Evolutionary conservation across 2,329 filamentous ascomycete genomes (phyloP), one percentile per base, ranked within the genome.

Genomic region (Ascochyta koolunga): DNA sequence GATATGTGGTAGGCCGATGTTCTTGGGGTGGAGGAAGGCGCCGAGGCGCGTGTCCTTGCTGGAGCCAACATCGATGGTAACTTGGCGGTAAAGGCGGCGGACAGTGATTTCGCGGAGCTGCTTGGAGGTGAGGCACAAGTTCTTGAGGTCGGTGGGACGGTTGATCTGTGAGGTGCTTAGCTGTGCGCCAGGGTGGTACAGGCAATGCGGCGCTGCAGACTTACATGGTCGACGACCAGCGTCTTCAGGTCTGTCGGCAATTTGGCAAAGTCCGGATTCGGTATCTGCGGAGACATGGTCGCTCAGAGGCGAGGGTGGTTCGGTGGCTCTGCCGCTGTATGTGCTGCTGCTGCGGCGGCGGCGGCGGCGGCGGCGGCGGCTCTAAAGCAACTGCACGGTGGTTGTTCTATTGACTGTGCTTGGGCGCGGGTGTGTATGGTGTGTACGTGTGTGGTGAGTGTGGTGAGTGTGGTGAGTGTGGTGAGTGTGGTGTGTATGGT

Each of bases 141-240:
- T 78, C 56, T 77, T 77, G 62, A 81, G 76, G 56, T 81, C 78
- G 53, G 76, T 77, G 4, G 79, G 79, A 15, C 78, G 77, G 41
- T 64, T 73, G 48, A 80, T 69, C 76, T 79, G 50, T 4, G 22
- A 8, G 10, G 25, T 35, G 27, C 8, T 54, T 16, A 58, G 57
- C 40, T 35, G 25, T 18, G 33, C 29, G 38, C 35, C 19, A 13
- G 19, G 11, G 41, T 41, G 9, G 32, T 35, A 42, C 29, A 19
- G 19, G 25, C 19, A 32, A 21, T 18, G 29, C 15, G n/a, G 16
- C 21, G n/a, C 27, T 21, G 15, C 13, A 11, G 13, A 68, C 71
- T 62, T 62, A 75, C 71, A 63, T 76, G 73, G 40, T 71, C 64
- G 24, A 77, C 64, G 22, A 77, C 65, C 38, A 75, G 56, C n/a